phyloP scores from a whole-genome alignment of 371 early-diverging fungal species.

The Pancytospora philotis region DNA sequence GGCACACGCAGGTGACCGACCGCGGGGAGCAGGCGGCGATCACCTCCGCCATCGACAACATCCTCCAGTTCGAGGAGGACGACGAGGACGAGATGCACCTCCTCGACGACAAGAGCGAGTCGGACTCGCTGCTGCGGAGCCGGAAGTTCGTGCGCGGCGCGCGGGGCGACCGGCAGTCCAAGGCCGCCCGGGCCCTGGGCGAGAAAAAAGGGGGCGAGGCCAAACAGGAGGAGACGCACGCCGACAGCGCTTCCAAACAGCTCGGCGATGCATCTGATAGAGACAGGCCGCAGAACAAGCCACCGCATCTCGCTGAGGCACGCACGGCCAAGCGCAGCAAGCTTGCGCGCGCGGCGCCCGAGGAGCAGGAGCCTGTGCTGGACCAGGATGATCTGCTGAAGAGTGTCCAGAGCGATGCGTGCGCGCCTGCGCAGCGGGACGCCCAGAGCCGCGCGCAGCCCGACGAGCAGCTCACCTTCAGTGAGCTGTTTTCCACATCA shows the following conservation, averaged over 20 bases:
- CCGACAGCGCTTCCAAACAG: background rate
- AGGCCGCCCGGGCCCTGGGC: background rate
- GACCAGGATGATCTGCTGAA: too few species aligned
- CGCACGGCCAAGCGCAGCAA: too few species aligned
- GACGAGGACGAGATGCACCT: background rate
- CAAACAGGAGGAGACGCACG: background rate
- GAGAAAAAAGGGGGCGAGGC: background rate
- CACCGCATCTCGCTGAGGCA: background rate
- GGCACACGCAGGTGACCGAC: background rate
- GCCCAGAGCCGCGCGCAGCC: too few species aligned
- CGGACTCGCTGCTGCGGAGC: background rate
- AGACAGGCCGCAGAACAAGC: background rate
- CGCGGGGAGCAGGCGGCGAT: background rate
- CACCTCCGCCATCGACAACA: constrained; percentile 5
- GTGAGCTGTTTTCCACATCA: too few species aligned
- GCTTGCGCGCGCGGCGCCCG: too few species aligned
- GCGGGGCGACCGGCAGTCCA: background rate
- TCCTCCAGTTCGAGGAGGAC: constrained; percentile 8
- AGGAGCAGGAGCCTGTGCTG: too few species aligned
- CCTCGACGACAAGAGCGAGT: background rate
- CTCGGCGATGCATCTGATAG: background rate
- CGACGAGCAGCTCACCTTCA: too few species aligned
- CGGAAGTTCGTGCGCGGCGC: background rate
- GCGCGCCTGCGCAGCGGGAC: too few species aligned
- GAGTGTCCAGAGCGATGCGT: too few species aligned